phyloP scores from a whole-genome alignment of 176 grass and related monocot genomes.

The Thinopyrum elongatum region DNA sequence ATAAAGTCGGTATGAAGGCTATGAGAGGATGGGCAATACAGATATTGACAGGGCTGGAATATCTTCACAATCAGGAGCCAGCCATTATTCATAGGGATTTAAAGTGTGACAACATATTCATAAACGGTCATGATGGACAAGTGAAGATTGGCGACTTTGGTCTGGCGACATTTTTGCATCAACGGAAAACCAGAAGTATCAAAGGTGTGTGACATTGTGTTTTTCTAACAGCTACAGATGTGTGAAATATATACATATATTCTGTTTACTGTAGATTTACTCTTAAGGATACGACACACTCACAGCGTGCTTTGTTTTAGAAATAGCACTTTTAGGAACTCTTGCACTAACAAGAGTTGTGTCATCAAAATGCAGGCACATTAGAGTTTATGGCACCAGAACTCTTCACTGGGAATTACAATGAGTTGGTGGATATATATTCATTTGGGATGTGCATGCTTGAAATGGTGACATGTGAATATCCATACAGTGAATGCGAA shows the following conservation, averaged over 20 bases:
- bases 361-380: constrained; percentile 40
- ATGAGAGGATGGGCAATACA: constrained; percentile 45
- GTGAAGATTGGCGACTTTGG: constrained; percentile 61
- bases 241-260: not conserved
- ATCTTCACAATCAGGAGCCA: constrained; percentile 38
- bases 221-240: not conserved
- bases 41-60: constrained; percentile 50
- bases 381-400: constrained; percentile 68
- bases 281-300: too few relatives aligned
- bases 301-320: not conserved
- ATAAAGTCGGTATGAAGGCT: constrained; percentile 44
- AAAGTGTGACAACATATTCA: constrained; percentile 58
- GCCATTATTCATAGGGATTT: constrained; percentile 50
- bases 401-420: constrained; percentile 47
- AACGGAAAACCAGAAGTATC: constrained; percentile 34
- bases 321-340: not conserved
- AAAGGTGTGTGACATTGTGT: constrained; percentile 18
- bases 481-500: constrained; percentile 53
- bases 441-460: constrained; percentile 72
- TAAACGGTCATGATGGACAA: constrained; percentile 60
- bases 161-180: constrained; percentile 48
- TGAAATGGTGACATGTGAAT: constrained; percentile 61
- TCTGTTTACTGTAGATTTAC: not conserved
- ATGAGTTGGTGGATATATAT: constrained; percentile 58
- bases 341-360: not conserved